A percentile compares a stretch with the other conserved stretches of the same genome.
Conservation (phyloP, 192 early-diverging fungal genomes). For the Spizellomyces sp. region DNA sequence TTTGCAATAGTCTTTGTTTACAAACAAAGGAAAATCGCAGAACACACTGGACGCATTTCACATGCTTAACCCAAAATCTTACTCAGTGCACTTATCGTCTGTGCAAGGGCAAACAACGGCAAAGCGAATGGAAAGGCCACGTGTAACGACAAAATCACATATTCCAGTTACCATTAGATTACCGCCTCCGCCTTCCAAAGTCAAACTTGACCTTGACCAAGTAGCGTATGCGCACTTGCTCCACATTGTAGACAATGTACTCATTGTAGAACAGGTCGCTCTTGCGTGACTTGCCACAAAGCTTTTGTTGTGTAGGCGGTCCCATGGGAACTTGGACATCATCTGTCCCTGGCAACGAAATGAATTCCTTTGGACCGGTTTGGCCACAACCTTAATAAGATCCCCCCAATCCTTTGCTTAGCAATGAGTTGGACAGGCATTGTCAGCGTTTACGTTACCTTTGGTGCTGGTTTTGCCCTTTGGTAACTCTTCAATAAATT, state of each 20-base stretch:
- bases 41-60: too few species aligned
- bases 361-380: constrained; percentile 52
- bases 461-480: constrained; percentile 49
- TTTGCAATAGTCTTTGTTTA: too few species aligned
- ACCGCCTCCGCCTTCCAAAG: not conserved
- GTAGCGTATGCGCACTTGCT: constrained; percentile 71
- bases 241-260: constrained; percentile 74
- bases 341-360: constrained; percentile 43
- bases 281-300: constrained; percentile 45
- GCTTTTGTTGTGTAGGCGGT: constrained; percentile 12
- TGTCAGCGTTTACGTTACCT: constrained; percentile 41
- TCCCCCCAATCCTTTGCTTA: not conserved
- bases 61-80: too few species aligned
- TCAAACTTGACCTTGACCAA: constrained; percentile 27
- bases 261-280: constrained; percentile 69
- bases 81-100: too few species aligned
- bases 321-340: constrained; percentile 46
- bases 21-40: too few species aligned
- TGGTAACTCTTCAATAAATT: constrained; percentile 44
- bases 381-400: constrained; percentile 53
- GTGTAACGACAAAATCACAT: too few species aligned
- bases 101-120: too few species aligned
- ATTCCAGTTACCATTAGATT: too few species aligned
- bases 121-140: too few species aligned
- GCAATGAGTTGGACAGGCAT: constrained; percentile 25